These are phyloP conservation scores for Candida frijolesensis DNA, from an alignment of 1,139 yeast species.

Conservation along the genomic window DNA sequence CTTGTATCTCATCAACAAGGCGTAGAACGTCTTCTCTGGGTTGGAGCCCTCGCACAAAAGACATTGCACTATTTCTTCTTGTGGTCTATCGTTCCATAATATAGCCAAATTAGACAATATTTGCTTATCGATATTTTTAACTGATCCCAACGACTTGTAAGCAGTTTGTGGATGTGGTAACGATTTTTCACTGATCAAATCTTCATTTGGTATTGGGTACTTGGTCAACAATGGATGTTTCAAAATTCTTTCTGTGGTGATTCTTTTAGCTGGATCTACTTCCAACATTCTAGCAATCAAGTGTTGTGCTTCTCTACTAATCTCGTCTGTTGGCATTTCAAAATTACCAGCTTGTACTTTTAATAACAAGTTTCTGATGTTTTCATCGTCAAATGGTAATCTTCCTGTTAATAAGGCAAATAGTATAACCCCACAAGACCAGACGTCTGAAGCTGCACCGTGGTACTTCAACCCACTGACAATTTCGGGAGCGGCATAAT, in stretches of 20 bases:
- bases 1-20: conserved; percentile 59
- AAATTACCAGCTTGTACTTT: conserved; percentile 77
- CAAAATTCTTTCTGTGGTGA: conserved; percentile 74
- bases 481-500: conserved; percentile 86
- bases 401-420: conserved; percentile 80
- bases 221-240: conserved; percentile 73
- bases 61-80: conserved; percentile 55
- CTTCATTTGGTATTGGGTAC: conserved; percentile 57
- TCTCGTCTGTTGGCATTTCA: conserved; percentile 64
- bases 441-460: conserved; percentile 82
- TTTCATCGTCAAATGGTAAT: conserved; percentile 81
- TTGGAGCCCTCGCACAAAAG: conserved; percentile 60
- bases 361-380: conserved; percentile 64
- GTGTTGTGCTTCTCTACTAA: conserved; percentile 70
- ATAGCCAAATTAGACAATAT: conserved; percentile 70
- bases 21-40: conserved; percentile 77
- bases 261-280: conserved; percentile 76
- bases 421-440: conserved; percentile 85
- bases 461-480: conserved; percentile 77
- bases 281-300: conserved; percentile 71
- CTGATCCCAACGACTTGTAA: conserved; percentile 47
- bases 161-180: conserved; percentile 69
- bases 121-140: conserved; percentile 58
- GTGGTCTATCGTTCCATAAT: conserved; percentile 72
- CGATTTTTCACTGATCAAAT: conserved; percentile 51